Percentiles rank a stretch among this genome's conserved stretches.
Conservation (phyloP, 495 filamentous ascomycete genomes). For the Penicillium canescens region DNA sequence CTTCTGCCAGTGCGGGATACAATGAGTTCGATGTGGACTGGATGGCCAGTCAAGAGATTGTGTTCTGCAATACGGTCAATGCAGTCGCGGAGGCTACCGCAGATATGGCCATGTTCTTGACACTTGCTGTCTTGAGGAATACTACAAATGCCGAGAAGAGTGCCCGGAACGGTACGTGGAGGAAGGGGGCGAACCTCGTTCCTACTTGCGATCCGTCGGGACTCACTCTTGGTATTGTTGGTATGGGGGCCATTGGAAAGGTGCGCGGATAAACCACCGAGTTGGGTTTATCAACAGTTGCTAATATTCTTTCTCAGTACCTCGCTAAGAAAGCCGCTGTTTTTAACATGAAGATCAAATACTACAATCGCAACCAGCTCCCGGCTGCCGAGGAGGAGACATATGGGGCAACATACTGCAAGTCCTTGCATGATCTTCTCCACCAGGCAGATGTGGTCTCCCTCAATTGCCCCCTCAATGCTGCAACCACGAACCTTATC, state of each 20-base stretch:
- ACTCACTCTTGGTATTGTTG: slow-evolving; percentile 64
- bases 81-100: slow-evolving; percentile 73
- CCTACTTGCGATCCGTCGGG: slow-evolving; percentile 53
- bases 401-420: slow-evolving; percentile 15
- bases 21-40: slow-evolving; percentile 41
- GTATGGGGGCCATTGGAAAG: slow-evolving; percentile 75
- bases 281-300: too few relatives aligned
- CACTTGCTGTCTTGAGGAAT: slow-evolving; percentile 64
- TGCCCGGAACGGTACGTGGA: slow-evolving; percentile 51
- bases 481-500: slow-evolving; percentile 41
- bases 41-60: slow-evolving; percentile 30
- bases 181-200: slow-evolving; percentile 23
- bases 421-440: slow-evolving; percentile 38
- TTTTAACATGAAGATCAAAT: slow-evolving; percentile 58
- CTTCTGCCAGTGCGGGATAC: slow-evolving; percentile 36
- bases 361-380: slow-evolving; percentile 54
- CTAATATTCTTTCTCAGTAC: slow-evolving; percentile 19
- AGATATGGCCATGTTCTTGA: slow-evolving; percentile 66
- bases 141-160: slow-evolving; percentile 53
- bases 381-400: slow-evolving; percentile 32
- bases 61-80: slow-evolving; percentile 64
- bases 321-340: slow-evolving; percentile 37
- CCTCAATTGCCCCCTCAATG: slow-evolving; percentile 64
- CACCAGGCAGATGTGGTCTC: slow-evolving; percentile 59
- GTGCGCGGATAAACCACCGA: neutral